Conservation (phyloP, 225 moss, liverwort and hornwort genomes). For the Antitrichia curtipendula region DNA sequence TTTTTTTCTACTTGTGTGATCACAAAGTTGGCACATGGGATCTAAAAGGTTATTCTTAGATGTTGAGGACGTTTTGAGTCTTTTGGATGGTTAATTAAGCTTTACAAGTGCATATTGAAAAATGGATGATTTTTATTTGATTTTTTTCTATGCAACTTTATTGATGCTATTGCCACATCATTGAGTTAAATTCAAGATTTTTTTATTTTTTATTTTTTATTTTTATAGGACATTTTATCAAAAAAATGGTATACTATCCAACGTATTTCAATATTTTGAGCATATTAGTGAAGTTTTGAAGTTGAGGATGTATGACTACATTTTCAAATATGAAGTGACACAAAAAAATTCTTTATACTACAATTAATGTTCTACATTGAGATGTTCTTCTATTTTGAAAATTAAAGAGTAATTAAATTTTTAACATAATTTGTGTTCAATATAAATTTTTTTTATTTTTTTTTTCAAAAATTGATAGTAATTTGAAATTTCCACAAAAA, state of each 20-base stretch:
- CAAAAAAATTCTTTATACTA: no score
- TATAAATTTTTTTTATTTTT: not conserved
- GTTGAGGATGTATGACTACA: accelerated
- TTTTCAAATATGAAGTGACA: not conserved
- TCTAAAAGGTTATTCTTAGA: not conserved
- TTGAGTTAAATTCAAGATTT: not conserved
- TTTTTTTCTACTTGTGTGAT: accelerated
- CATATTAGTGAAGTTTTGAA: not conserved
- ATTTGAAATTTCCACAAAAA: no score
- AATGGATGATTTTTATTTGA: not conserved
- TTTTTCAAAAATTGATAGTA: not conserved
- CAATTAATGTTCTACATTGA: not conserved
- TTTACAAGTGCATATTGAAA: not conserved
- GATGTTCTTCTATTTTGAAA: not conserved
- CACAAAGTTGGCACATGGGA: accelerated
- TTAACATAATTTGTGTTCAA: accelerated
- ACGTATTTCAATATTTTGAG: not conserved
- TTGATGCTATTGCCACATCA: not conserved
- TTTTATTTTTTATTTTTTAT: not conserved
- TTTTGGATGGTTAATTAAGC: not conserved
- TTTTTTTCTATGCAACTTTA: not conserved
- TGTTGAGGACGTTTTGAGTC: not conserved
- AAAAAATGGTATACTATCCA: not conserved
- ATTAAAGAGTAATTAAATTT: accelerated
- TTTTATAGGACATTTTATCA: not conserved